Evolutionary conservation across 176 grass and related monocot genomes (phyloP).

Genomic region (Calamus simplicifolius): DNA sequence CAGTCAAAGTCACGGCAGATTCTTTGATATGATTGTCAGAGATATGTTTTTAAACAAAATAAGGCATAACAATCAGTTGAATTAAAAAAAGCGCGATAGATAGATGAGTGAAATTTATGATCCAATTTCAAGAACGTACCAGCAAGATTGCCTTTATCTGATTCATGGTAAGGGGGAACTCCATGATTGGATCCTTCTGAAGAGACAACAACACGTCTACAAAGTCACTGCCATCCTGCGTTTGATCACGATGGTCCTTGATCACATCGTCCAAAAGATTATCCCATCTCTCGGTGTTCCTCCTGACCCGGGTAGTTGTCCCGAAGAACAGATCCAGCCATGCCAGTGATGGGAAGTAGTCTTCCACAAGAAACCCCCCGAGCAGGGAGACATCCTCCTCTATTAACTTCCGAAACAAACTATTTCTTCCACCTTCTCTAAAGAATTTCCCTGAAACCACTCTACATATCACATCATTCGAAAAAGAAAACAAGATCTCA

Average conservation of each 20-base stretch:
- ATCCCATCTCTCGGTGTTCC: conserved; percentile 30
- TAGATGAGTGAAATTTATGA: too few species aligned
- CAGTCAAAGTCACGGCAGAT: too few species aligned
- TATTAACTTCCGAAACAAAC: background rate
- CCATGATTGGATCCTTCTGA: conserved; percentile 1
- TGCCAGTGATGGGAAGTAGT: conserved; percentile 31
- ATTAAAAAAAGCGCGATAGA: too few species aligned
- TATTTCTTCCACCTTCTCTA: background rate
- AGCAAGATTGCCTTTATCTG: conserved; percentile 28
- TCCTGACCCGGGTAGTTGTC: conserved; percentile 14
- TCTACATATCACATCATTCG: conserved; percentile 31
- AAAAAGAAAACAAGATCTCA: too few species aligned
- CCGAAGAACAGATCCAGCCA: conserved; percentile 24
- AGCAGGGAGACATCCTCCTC: background rate
- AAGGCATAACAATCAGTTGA: too few species aligned
- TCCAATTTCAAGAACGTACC: conserved; percentile 1
- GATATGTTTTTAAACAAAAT: too few species aligned
- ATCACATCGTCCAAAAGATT: conserved; percentile 28
- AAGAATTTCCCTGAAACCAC: conserved; percentile 17
- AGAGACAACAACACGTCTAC: conserved; percentile 34
- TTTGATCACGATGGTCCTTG: conserved; percentile 2
- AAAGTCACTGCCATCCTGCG: conserved; percentile 18
- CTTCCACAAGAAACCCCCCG: background rate
- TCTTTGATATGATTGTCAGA: too few species aligned
- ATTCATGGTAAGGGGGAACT: conserved; percentile 26